Percentiles rank a stretch among this genome's conserved stretches.
phyloP scores from a whole-genome alignment of 2,329 filamentous ascomycete species.

The Verticillium dahliae region DNA sequence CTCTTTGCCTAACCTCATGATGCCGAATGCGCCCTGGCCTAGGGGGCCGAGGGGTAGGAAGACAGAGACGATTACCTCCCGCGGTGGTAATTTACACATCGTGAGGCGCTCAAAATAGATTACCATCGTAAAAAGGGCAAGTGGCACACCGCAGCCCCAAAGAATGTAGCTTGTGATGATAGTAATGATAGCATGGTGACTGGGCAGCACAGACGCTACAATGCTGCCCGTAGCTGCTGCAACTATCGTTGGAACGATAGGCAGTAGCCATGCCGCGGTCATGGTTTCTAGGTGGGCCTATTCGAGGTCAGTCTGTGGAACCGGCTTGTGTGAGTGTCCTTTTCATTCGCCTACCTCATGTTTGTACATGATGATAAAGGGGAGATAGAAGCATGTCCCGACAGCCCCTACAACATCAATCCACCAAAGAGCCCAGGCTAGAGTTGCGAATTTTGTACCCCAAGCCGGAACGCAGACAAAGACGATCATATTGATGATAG shows the following conservation, averaged over 20 bases:
- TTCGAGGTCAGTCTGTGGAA: not conserved
- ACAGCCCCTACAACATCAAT: slow-evolving; percentile 46
- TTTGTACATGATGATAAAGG: slow-evolving; percentile 40
- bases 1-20: slow-evolving; percentile 43
- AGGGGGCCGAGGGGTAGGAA: slow-evolving; percentile 63
- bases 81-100: slow-evolving; percentile 57
- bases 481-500: slow-evolving; percentile 60
- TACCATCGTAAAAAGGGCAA: slow-evolving; percentile 52
- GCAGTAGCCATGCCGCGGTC: slow-evolving; percentile 59
- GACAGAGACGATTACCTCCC: slow-evolving; percentile 61
- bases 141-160: slow-evolving; percentile 59
- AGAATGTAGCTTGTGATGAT: slow-evolving; percentile 59
- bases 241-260: slow-evolving; percentile 61
- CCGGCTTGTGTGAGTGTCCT: not conserved
- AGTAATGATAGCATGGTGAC: slow-evolving; percentile 33
- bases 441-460: slow-evolving; percentile 47
- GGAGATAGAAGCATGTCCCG: slow-evolving; percentile 45
- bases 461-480: slow-evolving; percentile 54
- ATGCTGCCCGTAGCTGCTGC: slow-evolving; percentile 56
- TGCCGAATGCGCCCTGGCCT: slow-evolving; percentile 58
- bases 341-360: slow-evolving; percentile 18
- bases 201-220: slow-evolving; percentile 4
- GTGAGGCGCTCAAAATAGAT: slow-evolving; percentile 65
- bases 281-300: slow-evolving; percentile 42
- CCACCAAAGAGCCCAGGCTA: slow-evolving; percentile 55